Conservation (phyloP, 768 basidiomycete genomes). For the Amanita fuliginea region DNA sequence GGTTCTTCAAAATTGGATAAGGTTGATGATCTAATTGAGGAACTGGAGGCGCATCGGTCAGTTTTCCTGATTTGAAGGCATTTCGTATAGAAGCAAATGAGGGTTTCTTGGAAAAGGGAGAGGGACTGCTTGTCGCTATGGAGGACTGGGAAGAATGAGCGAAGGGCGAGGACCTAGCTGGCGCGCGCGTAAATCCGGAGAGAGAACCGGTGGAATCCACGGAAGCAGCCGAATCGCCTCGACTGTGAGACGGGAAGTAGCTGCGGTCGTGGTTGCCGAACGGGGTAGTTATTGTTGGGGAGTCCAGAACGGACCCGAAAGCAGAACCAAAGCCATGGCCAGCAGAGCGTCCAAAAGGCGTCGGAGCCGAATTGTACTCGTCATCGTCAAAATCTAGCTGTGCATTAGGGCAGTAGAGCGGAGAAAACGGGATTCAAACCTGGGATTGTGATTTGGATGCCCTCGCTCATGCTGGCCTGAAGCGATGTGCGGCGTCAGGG, state of each 20-base stretch:
- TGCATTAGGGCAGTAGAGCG: slow-evolving; percentile 5
- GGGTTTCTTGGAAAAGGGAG: slow-evolving; percentile 60
- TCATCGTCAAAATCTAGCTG: slow-evolving; percentile 69
- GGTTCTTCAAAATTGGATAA: slow-evolving; percentile 68
- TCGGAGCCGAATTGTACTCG: slow-evolving; percentile 47
- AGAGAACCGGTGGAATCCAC: slow-evolving; percentile 64
- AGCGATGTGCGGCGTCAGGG: not conserved
- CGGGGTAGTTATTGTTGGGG: slow-evolving; percentile 45
- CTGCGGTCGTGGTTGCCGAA: slow-evolving; percentile 39
- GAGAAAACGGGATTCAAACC: slow-evolving; percentile 22
- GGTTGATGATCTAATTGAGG: slow-evolving; percentile 57
- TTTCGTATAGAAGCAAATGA: slow-evolving; percentile 84
- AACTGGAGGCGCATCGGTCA: slow-evolving; percentile 61
- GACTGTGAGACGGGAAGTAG: slow-evolving; percentile 59
- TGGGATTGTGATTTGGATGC: slow-evolving; percentile 58
- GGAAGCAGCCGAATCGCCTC: slow-evolving; percentile 73
- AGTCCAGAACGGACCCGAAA: slow-evolving; percentile 44
- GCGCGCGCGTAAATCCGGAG: slow-evolving; percentile 44
- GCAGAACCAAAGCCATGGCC: slow-evolving; percentile 25
- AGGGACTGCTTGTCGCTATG: slow-evolving; percentile 42
- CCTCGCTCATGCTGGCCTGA: slow-evolving; percentile 26
- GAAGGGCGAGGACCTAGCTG: slow-evolving; percentile 42
- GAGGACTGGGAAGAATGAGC: slow-evolving; percentile 68
- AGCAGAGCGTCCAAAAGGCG: slow-evolving; percentile 60
- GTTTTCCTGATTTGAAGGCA: slow-evolving; percentile 68